These are phyloP conservation scores for Neurospora hispaniola DNA, from an alignment of 495 filamentous ascomycete genomes.

Conservation along the genomic window DNA sequence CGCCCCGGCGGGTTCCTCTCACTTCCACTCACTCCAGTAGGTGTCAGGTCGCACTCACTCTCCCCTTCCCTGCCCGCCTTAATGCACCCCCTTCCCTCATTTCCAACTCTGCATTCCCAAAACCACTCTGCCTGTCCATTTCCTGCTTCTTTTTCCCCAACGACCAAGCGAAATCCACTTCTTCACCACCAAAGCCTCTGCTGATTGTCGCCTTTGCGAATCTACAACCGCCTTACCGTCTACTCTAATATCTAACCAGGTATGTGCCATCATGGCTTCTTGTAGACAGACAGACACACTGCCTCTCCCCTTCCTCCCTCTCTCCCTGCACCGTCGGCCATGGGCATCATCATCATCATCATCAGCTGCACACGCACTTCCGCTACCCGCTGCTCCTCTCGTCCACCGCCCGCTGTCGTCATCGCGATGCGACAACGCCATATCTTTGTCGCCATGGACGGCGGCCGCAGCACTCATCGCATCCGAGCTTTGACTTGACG, in stretches of 20 bases:
- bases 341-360: not conserved
- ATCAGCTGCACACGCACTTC: not conserved
- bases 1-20: not conserved
- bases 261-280: constrained; percentile 9
- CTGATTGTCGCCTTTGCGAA: constrained; percentile 2
- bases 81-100: constrained; percentile 28
- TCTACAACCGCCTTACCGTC: not conserved
- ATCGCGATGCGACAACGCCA: constrained; percentile 23
- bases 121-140: constrained; percentile 17
- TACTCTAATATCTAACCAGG: constrained; percentile 13
- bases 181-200: constrained; percentile 10
- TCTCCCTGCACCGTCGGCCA: constrained; percentile 6
- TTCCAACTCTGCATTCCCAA: constrained; percentile 29
- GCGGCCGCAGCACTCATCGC: not conserved
- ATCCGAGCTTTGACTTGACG: not conserved
- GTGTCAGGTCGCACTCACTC: constrained; percentile 1
- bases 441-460: constrained; percentile 7
- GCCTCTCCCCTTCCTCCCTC: constrained; percentile 8
- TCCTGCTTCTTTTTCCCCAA: constrained; percentile 17
- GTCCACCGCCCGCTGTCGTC: constrained; percentile 22
- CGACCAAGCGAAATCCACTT: constrained; percentile 15
- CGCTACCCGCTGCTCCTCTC: not conserved
- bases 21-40: not conserved
- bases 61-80: constrained; percentile 17
- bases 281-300: not conserved